Conservation (phyloP, 2,329 filamentous ascomycete genomes). For the Verticillium dahliae region DNA sequence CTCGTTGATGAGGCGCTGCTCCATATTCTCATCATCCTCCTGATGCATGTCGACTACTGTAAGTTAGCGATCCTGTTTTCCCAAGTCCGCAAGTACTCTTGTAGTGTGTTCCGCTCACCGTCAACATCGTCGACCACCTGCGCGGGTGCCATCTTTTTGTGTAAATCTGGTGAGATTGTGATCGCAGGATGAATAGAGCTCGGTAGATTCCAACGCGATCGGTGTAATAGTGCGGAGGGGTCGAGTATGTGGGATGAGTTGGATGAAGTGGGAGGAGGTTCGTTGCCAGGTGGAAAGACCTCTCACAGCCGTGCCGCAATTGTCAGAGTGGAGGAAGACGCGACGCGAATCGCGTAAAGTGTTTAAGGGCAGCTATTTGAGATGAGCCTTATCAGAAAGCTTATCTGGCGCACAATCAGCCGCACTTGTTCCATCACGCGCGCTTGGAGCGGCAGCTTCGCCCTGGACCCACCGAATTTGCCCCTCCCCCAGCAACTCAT, state of each 20-base stretch:
- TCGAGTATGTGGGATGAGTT: background rate
- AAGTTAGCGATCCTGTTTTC: background rate
- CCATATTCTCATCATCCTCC: constrained; percentile 65
- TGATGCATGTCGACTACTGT: constrained; percentile 42
- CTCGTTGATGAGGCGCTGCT: constrained; percentile 92
- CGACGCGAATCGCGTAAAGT: constrained; percentile 4
- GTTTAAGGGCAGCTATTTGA: background rate
- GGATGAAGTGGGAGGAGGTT: background rate
- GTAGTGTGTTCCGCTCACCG: constrained; percentile 22
- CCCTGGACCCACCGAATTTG: background rate
- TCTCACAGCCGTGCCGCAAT: background rate
- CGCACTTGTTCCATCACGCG: background rate
- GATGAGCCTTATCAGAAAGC: background rate
- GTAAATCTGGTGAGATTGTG: background rate
- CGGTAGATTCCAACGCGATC: background rate
- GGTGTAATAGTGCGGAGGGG: background rate
- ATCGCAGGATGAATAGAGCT: constrained; percentile 1
- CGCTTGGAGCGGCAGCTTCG: background rate
- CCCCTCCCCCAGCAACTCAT: background rate
- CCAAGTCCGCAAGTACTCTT: background rate
- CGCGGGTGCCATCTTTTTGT: constrained; percentile 35
- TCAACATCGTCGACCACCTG: constrained; percentile 44
- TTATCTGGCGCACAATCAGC: background rate
- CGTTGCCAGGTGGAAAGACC: background rate
- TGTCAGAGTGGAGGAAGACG: background rate